Percentiles rank a stretch among this genome's conserved stretches.
phyloP scores from a whole-genome alignment of 176 grass and related monocot species.

The sorghum (Sorghum bicolor) region Sorghum_bicolor_NCBIv3 NC_012870.2:76825001-76825500 shows the following conservation, averaged over 20 bases:
- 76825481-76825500: conserved; percentile 78
- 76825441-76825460: conserved; percentile 93
- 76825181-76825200: not conserved
- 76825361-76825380: conserved; percentile 99
- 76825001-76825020: not conserved
- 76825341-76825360: conserved; percentile 63
- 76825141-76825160: conserved; percentile 23
- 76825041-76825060: not conserved
- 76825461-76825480: conserved; percentile 99
- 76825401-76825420: conserved; percentile 96
- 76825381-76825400: conserved; percentile 84
- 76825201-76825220: conserved; percentile 1
- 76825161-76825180: conserved; percentile 9
- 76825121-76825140: conserved; percentile 16
- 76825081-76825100: conserved; percentile 9
- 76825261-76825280: conserved; percentile 24
- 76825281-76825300: conserved; percentile 13
- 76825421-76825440: conserved; percentile 83
- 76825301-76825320: conserved; percentile 18
- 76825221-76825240: conserved; percentile 20
- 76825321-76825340: not conserved
- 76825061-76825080: not conserved
- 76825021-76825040: conserved; percentile 1
- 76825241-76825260: not conserved
- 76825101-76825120: conserved; percentile 44